phyloP scores from a whole-genome alignment of 2,329 filamentous ascomycete species.

The Exutisphaerella laricina region DNA sequence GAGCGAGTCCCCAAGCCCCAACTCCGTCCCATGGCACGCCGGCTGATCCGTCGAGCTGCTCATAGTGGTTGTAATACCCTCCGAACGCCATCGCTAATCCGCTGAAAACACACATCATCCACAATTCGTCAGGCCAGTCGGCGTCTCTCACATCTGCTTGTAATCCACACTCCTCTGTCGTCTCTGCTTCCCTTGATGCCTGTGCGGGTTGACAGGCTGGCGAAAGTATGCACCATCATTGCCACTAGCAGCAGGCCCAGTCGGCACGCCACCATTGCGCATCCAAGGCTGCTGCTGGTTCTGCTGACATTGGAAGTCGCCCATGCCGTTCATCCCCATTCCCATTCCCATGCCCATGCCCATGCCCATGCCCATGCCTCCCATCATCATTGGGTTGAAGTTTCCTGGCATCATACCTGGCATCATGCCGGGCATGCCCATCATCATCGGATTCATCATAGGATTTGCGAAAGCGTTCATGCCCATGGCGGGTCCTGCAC shows the following conservation, averaged over 20 bases:
- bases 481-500: conserved; percentile 31
- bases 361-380: conserved; percentile 36
- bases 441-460: conserved; percentile 39
- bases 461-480: conserved; percentile 30
- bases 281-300: conserved; percentile 32
- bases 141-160: conserved; percentile 61
- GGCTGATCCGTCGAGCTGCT: conserved; percentile 3
- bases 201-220: conserved; percentile 90
- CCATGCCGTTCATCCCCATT: conserved; percentile 31
- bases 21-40: too few species aligned
- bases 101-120: neutral
- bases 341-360: conserved; percentile 32
- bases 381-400: conserved; percentile 29
- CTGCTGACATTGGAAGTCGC: conserved; percentile 21
- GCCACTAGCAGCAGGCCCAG: conserved; percentile 42
- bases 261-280: conserved; percentile 64
- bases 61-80: neutral
- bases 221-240: conserved; percentile 84
- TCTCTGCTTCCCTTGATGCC: conserved; percentile 75
- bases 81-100: conserved; percentile 26
- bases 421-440: conserved; percentile 25
- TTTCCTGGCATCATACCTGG: conserved; percentile 1
- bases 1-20: too few species aligned
- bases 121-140: conserved; percentile 1
- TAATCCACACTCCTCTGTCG: conserved; percentile 85